Evolutionary conservation across 1,284 basidiomycete genomes (phyloP).

Genomic region (Uromyces viciae-fabae): DNA sequence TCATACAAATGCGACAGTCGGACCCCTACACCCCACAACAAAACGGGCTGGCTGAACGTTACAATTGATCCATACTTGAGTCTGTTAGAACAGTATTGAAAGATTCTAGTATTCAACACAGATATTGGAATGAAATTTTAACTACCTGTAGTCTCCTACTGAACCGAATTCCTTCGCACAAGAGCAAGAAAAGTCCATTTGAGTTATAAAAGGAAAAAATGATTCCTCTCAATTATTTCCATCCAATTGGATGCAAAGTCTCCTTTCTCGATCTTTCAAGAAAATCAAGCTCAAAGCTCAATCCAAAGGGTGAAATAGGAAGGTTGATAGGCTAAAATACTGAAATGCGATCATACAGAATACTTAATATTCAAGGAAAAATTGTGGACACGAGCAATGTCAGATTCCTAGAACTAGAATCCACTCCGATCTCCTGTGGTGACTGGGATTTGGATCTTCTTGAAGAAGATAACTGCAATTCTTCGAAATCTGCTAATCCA

Average conservation of each 20-base stretch:
- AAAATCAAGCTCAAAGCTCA: background rate
- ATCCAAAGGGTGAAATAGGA: background rate
- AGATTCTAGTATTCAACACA: background rate
- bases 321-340: background rate
- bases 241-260: background rate
- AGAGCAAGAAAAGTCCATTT: background rate
- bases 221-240: background rate
- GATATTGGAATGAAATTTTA: background rate
- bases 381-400: background rate
- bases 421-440: background rate
- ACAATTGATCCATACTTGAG: background rate
- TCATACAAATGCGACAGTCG: background rate
- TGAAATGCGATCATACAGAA: background rate
- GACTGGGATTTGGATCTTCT: background rate
- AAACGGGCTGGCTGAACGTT: background rate
- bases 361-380: background rate
- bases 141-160: background rate
- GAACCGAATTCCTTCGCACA: background rate
- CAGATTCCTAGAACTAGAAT: background rate
- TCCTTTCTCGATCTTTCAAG: background rate
- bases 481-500: background rate
- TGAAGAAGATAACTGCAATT: background rate
- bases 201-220: background rate
- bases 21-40: slow-evolving; percentile 7
- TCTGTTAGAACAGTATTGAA: background rate